These are phyloP conservation scores for Carex pumila DNA, from an alignment of 176 grass and related monocot genomes.

Conservation along the genomic window DNA sequence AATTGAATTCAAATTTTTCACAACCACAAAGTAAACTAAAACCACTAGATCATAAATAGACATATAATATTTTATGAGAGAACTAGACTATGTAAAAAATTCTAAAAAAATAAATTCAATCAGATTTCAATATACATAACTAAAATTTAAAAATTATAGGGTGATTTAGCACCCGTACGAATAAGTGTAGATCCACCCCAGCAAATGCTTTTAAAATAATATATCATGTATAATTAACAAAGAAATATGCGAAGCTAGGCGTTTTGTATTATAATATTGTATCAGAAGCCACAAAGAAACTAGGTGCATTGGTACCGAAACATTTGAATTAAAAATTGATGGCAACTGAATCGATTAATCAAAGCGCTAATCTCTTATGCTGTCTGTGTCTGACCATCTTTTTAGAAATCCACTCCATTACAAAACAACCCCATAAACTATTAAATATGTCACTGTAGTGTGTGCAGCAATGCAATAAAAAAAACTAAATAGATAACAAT, in stretches of 20 bases:
- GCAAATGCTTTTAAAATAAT: background rate
- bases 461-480: conserved; percentile 8
- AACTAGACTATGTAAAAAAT: too few species aligned
- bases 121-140: too few species aligned
- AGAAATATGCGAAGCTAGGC: too few species aligned
- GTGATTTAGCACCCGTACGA: too few species aligned
- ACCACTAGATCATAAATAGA: too few species aligned
- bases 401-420: conserved; percentile 15
- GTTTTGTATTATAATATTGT: background rate
- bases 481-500: background rate
- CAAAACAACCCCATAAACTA: background rate
- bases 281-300: background rate
- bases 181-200: too few species aligned
- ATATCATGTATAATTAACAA: background rate
- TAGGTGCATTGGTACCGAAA: background rate
- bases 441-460: conserved; percentile 19
- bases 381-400: background rate
- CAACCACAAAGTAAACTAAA: too few species aligned
- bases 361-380: background rate
- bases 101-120: too few species aligned
- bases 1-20: too few species aligned
- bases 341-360: background rate
- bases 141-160: too few species aligned
- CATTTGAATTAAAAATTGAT: background rate
- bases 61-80: too few species aligned